Conservation (phyloP, 2,329 filamentous ascomycete species). For the Alternaria brassicicola region DNA sequence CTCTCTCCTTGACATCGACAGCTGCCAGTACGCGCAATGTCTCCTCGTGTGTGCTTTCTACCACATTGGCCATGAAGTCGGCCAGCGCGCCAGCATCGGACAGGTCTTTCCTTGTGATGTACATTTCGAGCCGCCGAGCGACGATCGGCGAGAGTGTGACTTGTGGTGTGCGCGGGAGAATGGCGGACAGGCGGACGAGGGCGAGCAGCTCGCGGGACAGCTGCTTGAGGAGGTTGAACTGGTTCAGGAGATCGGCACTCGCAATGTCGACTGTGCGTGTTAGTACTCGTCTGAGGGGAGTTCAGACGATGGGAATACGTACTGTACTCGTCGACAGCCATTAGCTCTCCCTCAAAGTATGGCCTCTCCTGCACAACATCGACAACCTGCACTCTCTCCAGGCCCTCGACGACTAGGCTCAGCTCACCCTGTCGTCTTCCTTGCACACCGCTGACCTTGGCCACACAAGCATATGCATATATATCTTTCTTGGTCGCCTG, state of each 20-base stretch:
- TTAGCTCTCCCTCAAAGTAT: constrained; percentile 83
- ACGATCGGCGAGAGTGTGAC: constrained; percentile 80
- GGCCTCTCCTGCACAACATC: constrained; percentile 77
- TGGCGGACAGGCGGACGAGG: constrained; percentile 80
- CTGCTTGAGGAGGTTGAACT: constrained; percentile 82
- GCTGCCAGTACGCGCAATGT: constrained; percentile 87
- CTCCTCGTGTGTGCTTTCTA: constrained; percentile 87
- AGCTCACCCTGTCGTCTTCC: constrained; percentile 64
- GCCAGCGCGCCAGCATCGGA: constrained; percentile 84
- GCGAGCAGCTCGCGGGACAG: constrained; percentile 85
- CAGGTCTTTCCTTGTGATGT: constrained; percentile 81
- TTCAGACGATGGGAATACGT: constrained; percentile 32
- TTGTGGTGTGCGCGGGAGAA: constrained; percentile 73
- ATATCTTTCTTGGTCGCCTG: constrained; percentile 65
- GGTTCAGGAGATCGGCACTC: constrained; percentile 64
- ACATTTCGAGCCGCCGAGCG: constrained; percentile 82
- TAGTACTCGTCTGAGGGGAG: constrained; percentile 4
- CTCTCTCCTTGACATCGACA: constrained; percentile 75
- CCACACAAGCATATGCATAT: constrained; percentile 79
- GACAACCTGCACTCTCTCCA: constrained; percentile 76
- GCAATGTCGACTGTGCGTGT: constrained; percentile 37
- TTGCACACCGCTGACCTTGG: constrained; percentile 57
- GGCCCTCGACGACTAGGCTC: constrained; percentile 83
- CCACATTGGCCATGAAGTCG: constrained; percentile 95
- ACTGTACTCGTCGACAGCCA: constrained; percentile 73